phyloP scores from a whole-genome alignment of 23 red algal species.

The Chondrus crispus region DNA sequence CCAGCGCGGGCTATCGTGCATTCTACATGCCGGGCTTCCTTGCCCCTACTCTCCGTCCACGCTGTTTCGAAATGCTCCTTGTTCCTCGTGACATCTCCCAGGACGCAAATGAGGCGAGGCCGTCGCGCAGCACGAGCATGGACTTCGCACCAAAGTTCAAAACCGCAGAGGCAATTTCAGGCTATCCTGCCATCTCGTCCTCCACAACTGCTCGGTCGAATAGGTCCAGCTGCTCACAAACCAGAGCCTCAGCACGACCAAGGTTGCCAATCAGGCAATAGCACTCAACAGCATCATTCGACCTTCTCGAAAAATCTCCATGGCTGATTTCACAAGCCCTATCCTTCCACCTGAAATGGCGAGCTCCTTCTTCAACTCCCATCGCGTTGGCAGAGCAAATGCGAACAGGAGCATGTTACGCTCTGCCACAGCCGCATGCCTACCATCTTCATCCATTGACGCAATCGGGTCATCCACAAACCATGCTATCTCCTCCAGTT shows the following conservation, averaged over 20 bases:
- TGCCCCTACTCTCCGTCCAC: conserved; percentile 77
- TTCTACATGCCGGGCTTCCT: conserved; percentile 75
- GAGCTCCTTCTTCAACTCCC: conserved; percentile 81
- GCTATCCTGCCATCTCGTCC: conserved; percentile 1
- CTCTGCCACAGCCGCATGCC: conserved; percentile 29
- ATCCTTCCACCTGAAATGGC: conserved; percentile 83
- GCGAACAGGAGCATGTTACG: conserved; percentile 57
- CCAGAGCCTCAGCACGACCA: conserved; percentile 60
- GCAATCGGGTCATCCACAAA: conserved; percentile 56
- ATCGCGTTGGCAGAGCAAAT: conserved; percentile 64
- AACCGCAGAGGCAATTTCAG: background rate
- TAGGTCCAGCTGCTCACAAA: conserved; percentile 63
- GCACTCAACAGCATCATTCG: conserved; percentile 90
- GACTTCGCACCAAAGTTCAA: background rate
- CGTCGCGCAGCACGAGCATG: conserved; percentile 31
- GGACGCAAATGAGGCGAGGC: conserved; percentile 83
- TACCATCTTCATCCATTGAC: background rate
- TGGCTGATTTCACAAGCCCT: conserved; percentile 88
- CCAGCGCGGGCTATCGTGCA: too few relatives aligned
- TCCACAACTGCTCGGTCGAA: conserved; percentile 50
- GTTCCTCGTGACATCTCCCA: conserved; percentile 81
- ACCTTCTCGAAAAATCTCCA: conserved; percentile 86
- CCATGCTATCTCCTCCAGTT: conserved; percentile 79
- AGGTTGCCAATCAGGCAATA: conserved; percentile 87
- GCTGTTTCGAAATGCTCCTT: conserved; percentile 54